These are phyloP conservation scores for Dioscorea cayenensis DNA, from an alignment of 116 monocot species.

Conservation along the genomic window DNA sequence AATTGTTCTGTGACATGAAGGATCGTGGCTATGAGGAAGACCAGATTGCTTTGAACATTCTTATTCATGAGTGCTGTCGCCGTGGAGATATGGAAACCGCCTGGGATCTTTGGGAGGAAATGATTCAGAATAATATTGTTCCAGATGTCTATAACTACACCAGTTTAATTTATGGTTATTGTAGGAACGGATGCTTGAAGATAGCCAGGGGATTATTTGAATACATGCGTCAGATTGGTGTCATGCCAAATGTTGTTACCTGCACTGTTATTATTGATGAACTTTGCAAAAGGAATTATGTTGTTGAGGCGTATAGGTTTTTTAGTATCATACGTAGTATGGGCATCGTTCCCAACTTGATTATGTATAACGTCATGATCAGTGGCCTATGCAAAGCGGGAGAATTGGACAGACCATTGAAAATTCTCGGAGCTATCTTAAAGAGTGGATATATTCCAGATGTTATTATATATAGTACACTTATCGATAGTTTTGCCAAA, in stretches of 20 bases:
- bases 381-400: constrained; percentile 22
- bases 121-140: constrained; percentile 26
- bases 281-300: constrained; percentile 13
- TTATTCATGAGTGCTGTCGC: constrained; percentile 39
- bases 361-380: constrained; percentile 35
- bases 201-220: constrained; percentile 27
- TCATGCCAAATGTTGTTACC: constrained; percentile 42
- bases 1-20: constrained; percentile 25
- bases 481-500: constrained; percentile 25
- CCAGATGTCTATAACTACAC: constrained; percentile 49
- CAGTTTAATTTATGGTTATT: constrained; percentile 43
- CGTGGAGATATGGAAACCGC: constrained; percentile 32
- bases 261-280: constrained; percentile 40
- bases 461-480: constrained; percentile 29
- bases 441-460: constrained; percentile 32
- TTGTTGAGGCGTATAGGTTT: constrained; percentile 31
- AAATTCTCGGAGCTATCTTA: constrained; percentile 18
- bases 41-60: constrained; percentile 37
- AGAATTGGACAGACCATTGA: constrained; percentile 8
- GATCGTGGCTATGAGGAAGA: constrained; percentile 17
- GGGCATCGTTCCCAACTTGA: constrained; percentile 34
- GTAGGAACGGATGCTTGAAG: constrained; percentile 23
- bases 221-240: constrained; percentile 20
- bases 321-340: constrained; percentile 16
- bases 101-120: constrained; percentile 23